Base-by-base conservation (phyloP, 345 rosid species). In the Corymbia maculata region DNA sequence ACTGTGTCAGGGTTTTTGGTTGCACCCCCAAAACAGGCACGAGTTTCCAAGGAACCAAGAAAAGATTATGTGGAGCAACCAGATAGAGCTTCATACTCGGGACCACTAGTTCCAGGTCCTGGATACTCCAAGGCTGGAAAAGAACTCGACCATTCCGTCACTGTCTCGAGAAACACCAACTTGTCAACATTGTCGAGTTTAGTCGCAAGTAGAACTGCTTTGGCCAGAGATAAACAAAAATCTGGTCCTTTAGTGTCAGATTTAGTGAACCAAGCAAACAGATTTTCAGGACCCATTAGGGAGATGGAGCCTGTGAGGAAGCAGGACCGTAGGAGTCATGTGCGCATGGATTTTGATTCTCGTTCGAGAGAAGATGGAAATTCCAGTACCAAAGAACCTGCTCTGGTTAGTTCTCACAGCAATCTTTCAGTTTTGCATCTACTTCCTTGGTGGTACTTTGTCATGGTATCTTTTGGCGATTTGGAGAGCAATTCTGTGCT, bases 21-120 rank as follows among this genome's bases (percentile, higher is more conserved):
- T 86, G 90, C 93, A 47, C 92, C 89, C 32, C 86, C 91, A 32
- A 92, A 92, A 88, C 92, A 90, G 64, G 30, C 88, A 50, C 92
- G 91, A 85, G 89, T 70, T 52, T 68, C 85, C 17, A 94, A 89
- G 86, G 94, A 93, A 70, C 89, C 86, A 55, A 93, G 89, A 85
- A 89, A 88, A 92, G 94, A 92, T 80, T 86, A 88, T 61, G 16
- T 26, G 36, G 88, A 91, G 85, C 91, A 89, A 22, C 89, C 88
- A 13, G 89, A 66, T 90, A 91, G 93, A 88, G 93, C 91, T 68
- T 93, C 96, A 13, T 93, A 91, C 89, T 94, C 98, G 13, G 98
- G 96, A 64, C 96, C 98, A 21, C 86, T 94, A 88, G 92, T 91
- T 85, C 93, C 87, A 15, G 93, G 94, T 24, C 44, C 85, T 24